Evolutionary conservation across 139 green algal genomes (phyloP).

Genomic region (Auxenochlorella pyrenoidosa): DNA sequence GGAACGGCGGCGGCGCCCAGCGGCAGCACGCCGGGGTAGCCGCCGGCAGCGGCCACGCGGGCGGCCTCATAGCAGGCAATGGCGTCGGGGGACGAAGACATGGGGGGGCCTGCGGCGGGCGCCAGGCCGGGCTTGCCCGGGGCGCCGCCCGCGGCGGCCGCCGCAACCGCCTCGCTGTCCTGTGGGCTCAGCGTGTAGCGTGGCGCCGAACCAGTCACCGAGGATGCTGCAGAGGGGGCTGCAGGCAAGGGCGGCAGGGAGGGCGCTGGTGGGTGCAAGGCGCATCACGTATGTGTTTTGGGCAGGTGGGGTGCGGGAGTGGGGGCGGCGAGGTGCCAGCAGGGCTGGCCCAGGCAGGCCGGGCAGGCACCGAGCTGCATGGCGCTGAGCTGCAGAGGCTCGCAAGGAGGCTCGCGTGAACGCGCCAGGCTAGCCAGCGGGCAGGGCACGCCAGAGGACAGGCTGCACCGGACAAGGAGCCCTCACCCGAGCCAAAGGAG

Average conservation of each 20-base stretch:
- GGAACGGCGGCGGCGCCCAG: not conserved
- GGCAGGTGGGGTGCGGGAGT: not conserved
- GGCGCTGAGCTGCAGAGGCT: no score
- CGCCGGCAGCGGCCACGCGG: not conserved
- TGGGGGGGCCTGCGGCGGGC: not conserved
- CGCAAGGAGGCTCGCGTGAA: no score
- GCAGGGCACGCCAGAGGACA: no score
- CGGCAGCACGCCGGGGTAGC: slow-evolving; percentile 1
- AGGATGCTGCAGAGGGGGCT: not conserved
- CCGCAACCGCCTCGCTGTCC: not conserved
- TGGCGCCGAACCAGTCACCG: not conserved
- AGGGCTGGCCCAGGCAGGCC: not conserved
- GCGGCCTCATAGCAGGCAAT: slow-evolving; percentile 10
- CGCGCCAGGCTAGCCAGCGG: no score
- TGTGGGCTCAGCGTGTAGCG: not conserved
- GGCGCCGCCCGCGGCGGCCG: not conserved
- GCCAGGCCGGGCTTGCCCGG: not conserved
- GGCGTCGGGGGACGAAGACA: slow-evolving; percentile 7
- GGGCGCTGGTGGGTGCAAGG: not conserved
- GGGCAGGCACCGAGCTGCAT: not conserved
- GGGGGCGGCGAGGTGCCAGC: not conserved
- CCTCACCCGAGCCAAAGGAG: slow-evolving; percentile 2
- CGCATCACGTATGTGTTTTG: no score
- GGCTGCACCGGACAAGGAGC: no score
- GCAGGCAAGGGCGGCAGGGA: not conserved